Evolutionary conservation across 2,329 filamentous ascomycete genomes (phyloP), one percentile per base, ranked within the genome.

Genomic region (Emmonsiellopsis sp.): DNA sequence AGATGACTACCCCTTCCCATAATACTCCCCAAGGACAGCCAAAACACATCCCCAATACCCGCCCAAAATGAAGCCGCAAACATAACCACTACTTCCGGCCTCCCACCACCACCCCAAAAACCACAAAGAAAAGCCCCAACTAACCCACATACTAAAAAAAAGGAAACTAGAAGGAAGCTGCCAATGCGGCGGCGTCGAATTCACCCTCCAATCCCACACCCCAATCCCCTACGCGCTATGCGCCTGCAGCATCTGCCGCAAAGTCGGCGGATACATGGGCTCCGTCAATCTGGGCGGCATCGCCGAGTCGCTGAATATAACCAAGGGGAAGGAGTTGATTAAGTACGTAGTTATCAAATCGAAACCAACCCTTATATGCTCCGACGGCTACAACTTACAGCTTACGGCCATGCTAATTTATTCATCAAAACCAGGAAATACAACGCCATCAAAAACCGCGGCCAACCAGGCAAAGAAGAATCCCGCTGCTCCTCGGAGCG

Each of bases 151-250:
- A 39, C 14, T 17, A 42, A n/a, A n/a, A 9, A 46, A 54, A 53
- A 77, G 74, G 68, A 70, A 69, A 59, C 70, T 77, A 6, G 62
- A 75, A 55, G 74, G 74, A 59, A 75, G 72, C 60, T 77, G 74
- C 63, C 74, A 76, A 60, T 77, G 73, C 57, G 74, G 74, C 50
- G 63, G 65, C 39, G 63, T 77, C n/a, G 67, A 74, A 62, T 77
- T 76, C 57, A 67, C 65, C 3, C 62, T 76, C 6, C 59, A 75
- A 51, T 76, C 72, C 2, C 65, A 71, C 36, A 76, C 74, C 0
- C 74, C 74, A 0, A 71, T 75, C 0, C 74, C 74, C 0, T 77
- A 75, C 54, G 73, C 77, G 58, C 64, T 76, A 33, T 77, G 74
- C 53, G 71, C 72, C 37, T 77, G 74, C 59, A 71, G 71, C 55